These are phyloP conservation scores for Magnusiomyces starmeri DNA, from an alignment of 1,139 yeast genomes.

Conservation along the genomic window DNA sequence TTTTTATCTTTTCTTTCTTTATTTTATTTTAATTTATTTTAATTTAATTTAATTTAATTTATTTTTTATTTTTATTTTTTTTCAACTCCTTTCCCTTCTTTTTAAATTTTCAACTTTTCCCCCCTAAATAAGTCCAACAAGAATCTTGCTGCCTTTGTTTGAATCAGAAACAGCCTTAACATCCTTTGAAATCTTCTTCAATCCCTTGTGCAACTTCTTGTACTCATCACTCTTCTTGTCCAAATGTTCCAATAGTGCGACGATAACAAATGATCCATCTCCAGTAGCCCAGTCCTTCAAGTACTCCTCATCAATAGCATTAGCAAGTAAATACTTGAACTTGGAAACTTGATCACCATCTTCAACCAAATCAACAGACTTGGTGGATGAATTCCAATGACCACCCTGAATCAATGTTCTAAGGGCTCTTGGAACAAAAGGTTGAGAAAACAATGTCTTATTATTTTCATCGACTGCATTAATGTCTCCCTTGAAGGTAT, in stretches of 20 bases:
- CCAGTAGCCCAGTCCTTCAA: conserved; percentile 67
- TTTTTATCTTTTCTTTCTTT: neutral
- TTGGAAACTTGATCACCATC: conserved; percentile 45
- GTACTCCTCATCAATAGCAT: conserved; percentile 37
- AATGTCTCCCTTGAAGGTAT: conserved; percentile 34
- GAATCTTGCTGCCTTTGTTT: conserved; percentile 76
- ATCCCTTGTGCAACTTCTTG: conserved; percentile 42
- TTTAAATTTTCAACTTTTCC: neutral
- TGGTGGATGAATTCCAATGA: conserved; percentile 59
- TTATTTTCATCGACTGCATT: conserved; percentile 41
- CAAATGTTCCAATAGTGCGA: conserved; percentile 38
- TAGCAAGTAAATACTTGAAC: conserved; percentile 45
- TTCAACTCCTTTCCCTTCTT: neutral
- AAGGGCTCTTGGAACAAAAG: conserved; percentile 70
- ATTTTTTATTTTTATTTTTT: neutral
- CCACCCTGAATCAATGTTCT: conserved; percentile 73
- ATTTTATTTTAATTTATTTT: neutral
- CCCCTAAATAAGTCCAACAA: conserved; percentile 36
- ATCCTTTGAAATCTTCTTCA: conserved; percentile 38
- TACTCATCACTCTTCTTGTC: conserved; percentile 35
- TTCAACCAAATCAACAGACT: conserved; percentile 43
- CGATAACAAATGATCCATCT: conserved; percentile 73
- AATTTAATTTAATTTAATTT: neutral
- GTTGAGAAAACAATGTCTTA: conserved; percentile 53
- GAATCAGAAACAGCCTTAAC: conserved; percentile 44